Evolutionary conservation across 1,284 basidiomycete genomes (phyloP), one percentile per base, ranked within the genome.

Genomic region (Taiwanofungus camphoratus): DNA sequence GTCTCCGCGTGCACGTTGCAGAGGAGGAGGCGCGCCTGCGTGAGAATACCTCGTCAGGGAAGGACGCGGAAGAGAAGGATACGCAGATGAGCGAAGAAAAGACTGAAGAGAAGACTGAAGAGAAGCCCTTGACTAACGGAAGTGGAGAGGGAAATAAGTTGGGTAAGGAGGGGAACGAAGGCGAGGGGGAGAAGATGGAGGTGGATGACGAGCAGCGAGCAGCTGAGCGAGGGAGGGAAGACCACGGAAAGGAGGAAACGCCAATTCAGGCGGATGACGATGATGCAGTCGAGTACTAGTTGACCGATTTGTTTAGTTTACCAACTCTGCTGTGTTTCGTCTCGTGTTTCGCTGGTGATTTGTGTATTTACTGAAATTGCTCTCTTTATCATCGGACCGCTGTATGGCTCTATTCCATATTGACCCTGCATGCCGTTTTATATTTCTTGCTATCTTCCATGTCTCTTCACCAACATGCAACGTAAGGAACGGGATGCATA

Each of bases 1-100:
- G 68, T 21, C 66, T 88, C 8, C 74, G 86, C 18, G 71, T 72
- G 55, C 77, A 73, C 37, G 85, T 82, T 22, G 74, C 73, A 2
- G 77, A 82, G 27, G 81, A 84, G 27, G 71, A 73, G 41, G 44
- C 55, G 26, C 61, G 66, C 31, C 64, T n/a, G n/a, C n/a, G n/a
- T n/a, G n/a, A 65, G 47, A 74, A 71, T 53, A 50, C 51, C 16
- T 9, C 11, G 70, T 38, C 5, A 30, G 27, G 33, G 15, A 27
- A 32, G 8, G 16, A 39, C n/a, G 33, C 26, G 53, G 42, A 35
- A 22, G 42, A 51, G n/a, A 49, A 49, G 20, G 46, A 50, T 26
- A 24, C 46, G 23, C 51, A 51, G 47, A 55, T 51, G 52, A 46
- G 45, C 0, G 45, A 52, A 4, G 50, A 45, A 3, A 59, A 57